Evolutionary conservation across 2,329 filamentous ascomycete species (phyloP).

Genomic region (Sporothrix phasma): DNA sequence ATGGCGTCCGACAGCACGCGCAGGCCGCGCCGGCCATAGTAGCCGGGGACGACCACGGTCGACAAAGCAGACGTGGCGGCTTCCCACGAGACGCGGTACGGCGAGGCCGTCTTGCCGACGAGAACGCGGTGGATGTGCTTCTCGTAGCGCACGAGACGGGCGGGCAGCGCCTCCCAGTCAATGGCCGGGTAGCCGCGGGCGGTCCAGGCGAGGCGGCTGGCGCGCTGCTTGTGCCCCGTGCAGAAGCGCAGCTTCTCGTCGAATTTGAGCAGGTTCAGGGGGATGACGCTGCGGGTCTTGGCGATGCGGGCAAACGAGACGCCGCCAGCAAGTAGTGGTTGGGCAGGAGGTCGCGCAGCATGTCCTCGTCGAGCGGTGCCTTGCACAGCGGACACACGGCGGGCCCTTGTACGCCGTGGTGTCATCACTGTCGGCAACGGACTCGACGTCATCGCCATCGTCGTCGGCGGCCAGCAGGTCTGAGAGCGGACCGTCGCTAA

Average conservation of each 20-base stretch:
- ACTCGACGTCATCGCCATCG: background rate
- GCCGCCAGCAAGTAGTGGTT: background rate
- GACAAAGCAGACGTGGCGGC: constrained; percentile 7
- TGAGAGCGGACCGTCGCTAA: background rate
- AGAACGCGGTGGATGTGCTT: constrained; percentile 49
- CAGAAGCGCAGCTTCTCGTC: constrained; percentile 55
- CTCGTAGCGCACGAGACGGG: constrained; percentile 49
- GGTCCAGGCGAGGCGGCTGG: constrained; percentile 40
- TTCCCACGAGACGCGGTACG: constrained; percentile 47
- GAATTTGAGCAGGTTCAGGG: constrained; percentile 36
- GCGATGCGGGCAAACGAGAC: background rate
- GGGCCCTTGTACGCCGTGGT: constrained; percentile 8
- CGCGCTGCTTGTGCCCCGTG: constrained; percentile 46
- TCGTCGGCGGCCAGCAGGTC: background rate
- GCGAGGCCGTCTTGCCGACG: constrained; percentile 41
- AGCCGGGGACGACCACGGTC: constrained; percentile 59
- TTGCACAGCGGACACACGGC: constrained; percentile 57
- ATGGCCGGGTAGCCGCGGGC: constrained; percentile 58
- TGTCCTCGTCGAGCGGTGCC: constrained; percentile 42
- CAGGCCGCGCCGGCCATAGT: constrained; percentile 71
- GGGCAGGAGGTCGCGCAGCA: constrained; percentile 33
- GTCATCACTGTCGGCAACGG: constrained; percentile 7
- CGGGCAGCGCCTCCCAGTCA: constrained; percentile 53
- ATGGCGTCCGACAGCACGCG: constrained; percentile 62
- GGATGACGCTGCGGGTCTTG: background rate